Evolutionary conservation across 345 rosid species (phyloP), one percentile per base, ranked within the genome.

Genomic region (Pugionium dolabratum): DNA sequence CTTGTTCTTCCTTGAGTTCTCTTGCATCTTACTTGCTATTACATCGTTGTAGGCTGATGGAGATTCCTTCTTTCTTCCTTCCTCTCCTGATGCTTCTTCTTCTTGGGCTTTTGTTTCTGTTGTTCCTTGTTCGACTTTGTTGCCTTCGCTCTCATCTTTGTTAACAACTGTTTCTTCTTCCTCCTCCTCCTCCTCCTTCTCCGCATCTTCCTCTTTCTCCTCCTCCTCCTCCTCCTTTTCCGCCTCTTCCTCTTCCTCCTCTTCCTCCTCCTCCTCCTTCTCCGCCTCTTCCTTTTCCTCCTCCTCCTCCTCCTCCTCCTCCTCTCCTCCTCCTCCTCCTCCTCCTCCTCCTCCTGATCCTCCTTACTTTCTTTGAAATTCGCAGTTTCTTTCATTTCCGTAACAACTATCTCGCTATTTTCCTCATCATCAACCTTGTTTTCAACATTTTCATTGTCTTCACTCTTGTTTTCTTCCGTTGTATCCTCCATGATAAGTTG

Each of bases 41-140:
- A 92, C 93, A 61, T 87, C 95, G 52, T 92, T 92, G 76, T 84
- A 87, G 3, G 88, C 89, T n/a, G 80, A 32, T 57, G 89, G 83
- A 9, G 89, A 72, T 47, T 83, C 97, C 76, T 82, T 92, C 84
- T 79, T 92, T 57, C 73, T 49, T 25, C 11, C 69, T 10, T 18
- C 74, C 59, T 47, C 77, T 18, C 18, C 18, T 83, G 18, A 18
- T 18, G 18, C 18, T 18, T 18, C 18, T 18, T 18, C 18, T 18
- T 48, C 78, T 71, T 83, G 43, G 78, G 71, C 35, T 43, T 64
- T 50, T 64, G 76, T 34, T 57, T 53, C 78, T 48, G 62, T 52
- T 37, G 72, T 37, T 66, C 6, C 59, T 59, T 62, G 57, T 29
- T 29, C 45, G 2, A 10, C 64, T 31, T 46, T 32, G 52, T 36